Conservation (phyloP, 2,329 filamentous ascomycete species). For the Acarospora socialis region DNA sequence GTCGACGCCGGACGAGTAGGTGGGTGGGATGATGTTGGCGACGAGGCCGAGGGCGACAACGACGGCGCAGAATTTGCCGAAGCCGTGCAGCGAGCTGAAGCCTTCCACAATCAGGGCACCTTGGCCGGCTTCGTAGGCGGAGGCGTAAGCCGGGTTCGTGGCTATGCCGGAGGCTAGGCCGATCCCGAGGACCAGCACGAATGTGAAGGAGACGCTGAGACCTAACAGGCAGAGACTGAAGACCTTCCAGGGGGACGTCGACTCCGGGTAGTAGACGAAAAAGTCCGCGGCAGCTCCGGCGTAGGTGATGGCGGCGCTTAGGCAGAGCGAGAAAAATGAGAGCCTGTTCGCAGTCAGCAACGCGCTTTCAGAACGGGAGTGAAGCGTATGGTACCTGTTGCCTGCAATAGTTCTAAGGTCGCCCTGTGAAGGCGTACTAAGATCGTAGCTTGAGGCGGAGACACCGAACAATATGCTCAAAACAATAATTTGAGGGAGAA, state of each 20-base stretch:
- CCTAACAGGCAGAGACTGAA: conserved; percentile 44
- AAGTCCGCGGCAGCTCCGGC: conserved; percentile 50
- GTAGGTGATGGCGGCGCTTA: conserved; percentile 51
- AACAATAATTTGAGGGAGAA: conserved; percentile 47
- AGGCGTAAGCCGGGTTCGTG: conserved; percentile 38
- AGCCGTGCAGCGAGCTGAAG: conserved; percentile 40
- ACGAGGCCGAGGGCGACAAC: conserved; percentile 49
- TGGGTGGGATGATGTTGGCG: conserved; percentile 50
- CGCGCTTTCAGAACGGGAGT: too few species aligned
- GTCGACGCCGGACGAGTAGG: conserved; percentile 51
- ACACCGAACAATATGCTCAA: conserved; percentile 47
- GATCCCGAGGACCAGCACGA: conserved; percentile 47
- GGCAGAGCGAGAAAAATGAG: conserved; percentile 56
- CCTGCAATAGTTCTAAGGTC: conserved; percentile 38
- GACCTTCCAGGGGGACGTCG: conserved; percentile 37
- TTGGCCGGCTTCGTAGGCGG: conserved; percentile 43
- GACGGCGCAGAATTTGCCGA: conserved; percentile 54
- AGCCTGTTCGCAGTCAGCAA: conserved; percentile 37
- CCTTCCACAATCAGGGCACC: conserved; percentile 52
- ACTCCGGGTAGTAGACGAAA: conserved; percentile 50
- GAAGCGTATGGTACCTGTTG: conserved; percentile 16
- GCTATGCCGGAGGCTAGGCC: conserved; percentile 46
- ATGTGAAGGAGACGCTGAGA: conserved; percentile 42
- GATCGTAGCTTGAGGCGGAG: conserved; percentile 45
- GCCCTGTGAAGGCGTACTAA: conserved; percentile 35